Base-by-base conservation (phyloP, 768 basidiomycete species). In the Trametes meyenii region DNA sequence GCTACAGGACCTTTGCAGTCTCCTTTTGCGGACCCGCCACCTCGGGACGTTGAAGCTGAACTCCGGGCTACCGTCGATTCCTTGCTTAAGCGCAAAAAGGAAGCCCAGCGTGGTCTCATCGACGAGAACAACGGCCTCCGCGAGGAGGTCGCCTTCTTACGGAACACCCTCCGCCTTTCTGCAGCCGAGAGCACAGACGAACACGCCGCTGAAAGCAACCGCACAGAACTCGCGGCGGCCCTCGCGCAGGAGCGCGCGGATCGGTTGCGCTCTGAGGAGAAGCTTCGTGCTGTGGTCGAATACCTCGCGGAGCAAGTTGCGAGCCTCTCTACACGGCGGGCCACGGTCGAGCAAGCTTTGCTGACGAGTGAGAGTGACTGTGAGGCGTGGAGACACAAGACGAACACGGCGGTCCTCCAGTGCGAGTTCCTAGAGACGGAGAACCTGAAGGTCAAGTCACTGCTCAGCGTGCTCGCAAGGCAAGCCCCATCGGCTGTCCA, bases 391-490 rank as follows among this genome's bases (percentile, higher is more conserved):
- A 51, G 65, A 43, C 58, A 53, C 42, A 63, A 68, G 60, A 64
- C 66, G 0, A 60, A 63, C 29, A 50, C 69, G 1, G 67, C 64
- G 2, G 62, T 69, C 35, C 55, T 60, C 21, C 52, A 63, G 8
- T 68, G 69, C 61, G 66, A 69, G 61, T 55, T 56, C 10, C 62
- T 70, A 17, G 69, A 69, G 52, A 53, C 40, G 35, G 69, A 68
- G 64, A 70, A 70, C 53, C 33, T 52, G 17, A 60, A 44, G 51
- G 65, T 70, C 45, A 67, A 62, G 54, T 52, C 61, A 17, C 55
- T 65, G 17, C 64, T 70, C 43, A 45, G 60, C 23, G 48, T 65
- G 14, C 63, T 70, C 38, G 66, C 66, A 0, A 58, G 60, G 24
- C 64, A 66, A 21, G 61, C 62, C 17, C 51, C 64, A 17, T 39